These are phyloP conservation scores for Pinus tabuliformis DNA, from an alignment of 75 land plant genomes.

Conservation along the genomic window DNA sequence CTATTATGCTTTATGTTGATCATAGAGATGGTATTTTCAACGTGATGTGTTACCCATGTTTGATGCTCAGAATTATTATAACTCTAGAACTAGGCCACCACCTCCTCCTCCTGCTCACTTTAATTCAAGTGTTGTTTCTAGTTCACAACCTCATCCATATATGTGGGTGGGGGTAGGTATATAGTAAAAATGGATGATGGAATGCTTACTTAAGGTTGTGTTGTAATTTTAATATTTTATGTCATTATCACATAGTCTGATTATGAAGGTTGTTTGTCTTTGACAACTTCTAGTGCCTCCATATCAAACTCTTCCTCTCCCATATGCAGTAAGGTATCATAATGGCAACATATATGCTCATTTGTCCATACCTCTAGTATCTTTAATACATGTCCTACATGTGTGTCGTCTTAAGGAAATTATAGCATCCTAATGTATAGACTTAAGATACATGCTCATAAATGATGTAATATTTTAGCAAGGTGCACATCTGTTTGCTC, in stretches of 20 bases:
- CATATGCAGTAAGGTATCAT: constrained; percentile 84
- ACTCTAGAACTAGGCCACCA: constrained; percentile 35
- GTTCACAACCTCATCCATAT: constrained; percentile 74
- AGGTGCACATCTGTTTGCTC: constrained; percentile 78
- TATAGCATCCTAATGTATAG: neutral
- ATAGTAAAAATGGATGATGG: neutral
- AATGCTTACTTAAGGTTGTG: neutral
- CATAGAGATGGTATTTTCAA: neutral
- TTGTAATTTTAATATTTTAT: neutral
- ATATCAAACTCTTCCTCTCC: constrained; percentile 67
- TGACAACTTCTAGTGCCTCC: constrained; percentile 79
- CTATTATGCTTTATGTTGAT: neutral
- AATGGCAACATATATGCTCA: constrained; percentile 82
- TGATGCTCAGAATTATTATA: constrained; percentile 54
- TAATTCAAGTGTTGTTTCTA: constrained; percentile 38
- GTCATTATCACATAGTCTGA: neutral
- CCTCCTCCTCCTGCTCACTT: constrained; percentile 64
- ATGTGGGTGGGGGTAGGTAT: constrained; percentile 81
- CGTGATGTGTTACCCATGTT: neutral
- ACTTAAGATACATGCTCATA: neutral
- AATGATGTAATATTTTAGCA: constrained; percentile 8
- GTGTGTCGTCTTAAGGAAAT: neutral
- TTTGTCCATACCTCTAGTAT: constrained; percentile 69
- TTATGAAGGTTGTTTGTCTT: neutral
- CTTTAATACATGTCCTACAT: neutral